Percentiles rank a stretch among this genome's conserved stretches.
Conservation (phyloP, 306 rosid genomes). For the Canavalia ensiformis region DNA sequence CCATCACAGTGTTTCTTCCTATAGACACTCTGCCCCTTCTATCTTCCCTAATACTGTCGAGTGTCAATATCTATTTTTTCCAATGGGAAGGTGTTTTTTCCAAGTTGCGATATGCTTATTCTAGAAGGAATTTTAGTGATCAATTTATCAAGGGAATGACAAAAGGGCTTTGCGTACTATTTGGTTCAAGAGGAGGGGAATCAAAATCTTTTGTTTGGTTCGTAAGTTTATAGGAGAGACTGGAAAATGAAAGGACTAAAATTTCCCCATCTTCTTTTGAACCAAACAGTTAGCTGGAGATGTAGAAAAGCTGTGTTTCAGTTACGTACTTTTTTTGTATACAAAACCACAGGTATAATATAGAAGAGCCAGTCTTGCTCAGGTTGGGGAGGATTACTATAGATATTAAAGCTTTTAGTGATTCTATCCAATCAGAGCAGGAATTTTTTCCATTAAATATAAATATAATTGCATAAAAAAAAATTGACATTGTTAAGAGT, state of each 20-base stretch:
- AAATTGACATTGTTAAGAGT: no score
- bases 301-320: background rate
- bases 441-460: no score
- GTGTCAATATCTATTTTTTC: constrained; percentile 31
- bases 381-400: no score
- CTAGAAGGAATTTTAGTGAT: constrained; percentile 5
- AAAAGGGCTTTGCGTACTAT: background rate
- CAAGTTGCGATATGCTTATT: constrained; percentile 5
- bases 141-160: constrained; percentile 40
- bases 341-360: no score
- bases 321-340: background rate
- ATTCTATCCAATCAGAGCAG: no score
- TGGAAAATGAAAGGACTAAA: background rate
- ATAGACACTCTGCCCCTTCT: background rate
- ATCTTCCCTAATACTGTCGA: constrained; percentile 19
- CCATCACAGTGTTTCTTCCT: constrained; percentile 29
- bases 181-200: background rate
- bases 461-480: no score
- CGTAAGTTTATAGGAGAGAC: background rate
- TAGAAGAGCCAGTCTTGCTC: no score
- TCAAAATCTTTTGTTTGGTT: background rate
- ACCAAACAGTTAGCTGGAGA: background rate
- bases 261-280: no score
- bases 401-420: no score
- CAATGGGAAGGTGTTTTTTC: constrained; percentile 27